Percentiles rank a stretch among this genome's conserved stretches.
Evolutionary conservation across 2,329 filamentous ascomycete genomes (phyloP).

Genomic region (Apiospora pterosperma): DNA sequence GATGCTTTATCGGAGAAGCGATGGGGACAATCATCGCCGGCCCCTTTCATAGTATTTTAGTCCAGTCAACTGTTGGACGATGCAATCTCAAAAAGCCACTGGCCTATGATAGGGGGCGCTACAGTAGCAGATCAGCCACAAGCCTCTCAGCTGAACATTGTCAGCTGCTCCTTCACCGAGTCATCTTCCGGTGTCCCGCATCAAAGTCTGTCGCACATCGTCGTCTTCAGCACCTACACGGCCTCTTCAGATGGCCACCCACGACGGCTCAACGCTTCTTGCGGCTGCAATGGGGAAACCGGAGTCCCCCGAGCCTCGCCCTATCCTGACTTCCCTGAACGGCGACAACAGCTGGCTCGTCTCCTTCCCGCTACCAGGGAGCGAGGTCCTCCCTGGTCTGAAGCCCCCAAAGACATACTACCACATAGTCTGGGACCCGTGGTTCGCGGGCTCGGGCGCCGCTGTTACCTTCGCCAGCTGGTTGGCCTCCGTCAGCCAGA

Average conservation of each 20-base stretch:
- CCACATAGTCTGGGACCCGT: conserved; percentile 31
- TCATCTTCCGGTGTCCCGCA: too few relatives aligned
- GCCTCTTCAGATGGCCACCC: neutral
- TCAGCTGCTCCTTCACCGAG: too few relatives aligned
- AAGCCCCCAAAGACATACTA: conserved; percentile 26
- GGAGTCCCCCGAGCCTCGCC: conserved; percentile 10
- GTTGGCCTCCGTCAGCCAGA: conserved; percentile 7
- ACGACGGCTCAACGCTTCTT: neutral
- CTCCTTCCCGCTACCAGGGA: conserved; percentile 16
- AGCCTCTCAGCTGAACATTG: too few relatives aligned
- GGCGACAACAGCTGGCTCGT: conserved; percentile 33
- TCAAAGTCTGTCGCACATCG: too few relatives aligned
- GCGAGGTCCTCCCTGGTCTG: conserved; percentile 5
- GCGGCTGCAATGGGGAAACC: neutral
- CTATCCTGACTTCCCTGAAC: conserved; percentile 29
- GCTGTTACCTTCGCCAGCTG: conserved; percentile 5
- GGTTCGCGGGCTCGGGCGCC: conserved; percentile 21
- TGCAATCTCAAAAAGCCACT: too few relatives aligned
- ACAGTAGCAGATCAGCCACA: too few relatives aligned
- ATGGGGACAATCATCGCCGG: too few relatives aligned
- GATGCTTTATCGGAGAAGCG: too few relatives aligned
- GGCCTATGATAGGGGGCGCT: too few relatives aligned
- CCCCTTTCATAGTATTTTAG: too few relatives aligned
- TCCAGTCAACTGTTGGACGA: too few relatives aligned
- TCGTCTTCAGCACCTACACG: too few relatives aligned